phyloP scores from a whole-genome alignment of 345 rosid species.

The Passiflora organensis region DNA sequence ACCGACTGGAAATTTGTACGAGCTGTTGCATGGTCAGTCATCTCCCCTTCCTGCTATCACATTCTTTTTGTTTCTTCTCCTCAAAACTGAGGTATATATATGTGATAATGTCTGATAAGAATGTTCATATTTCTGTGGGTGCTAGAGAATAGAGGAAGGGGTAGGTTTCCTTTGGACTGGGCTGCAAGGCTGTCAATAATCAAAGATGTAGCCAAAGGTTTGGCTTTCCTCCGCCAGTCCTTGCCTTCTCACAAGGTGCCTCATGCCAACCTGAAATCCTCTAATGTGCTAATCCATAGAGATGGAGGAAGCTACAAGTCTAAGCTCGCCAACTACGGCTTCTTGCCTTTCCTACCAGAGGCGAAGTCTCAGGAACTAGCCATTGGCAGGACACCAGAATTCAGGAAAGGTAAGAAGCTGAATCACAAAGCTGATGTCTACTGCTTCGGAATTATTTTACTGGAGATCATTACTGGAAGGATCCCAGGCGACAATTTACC shows the following conservation, averaged over 20 bases:
- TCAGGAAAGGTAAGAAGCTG: conserved; percentile 38
- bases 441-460: conserved; percentile 47
- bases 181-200: conserved; percentile 35
- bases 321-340: conserved; percentile 46
- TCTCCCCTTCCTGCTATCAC: background rate
- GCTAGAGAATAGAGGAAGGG: conserved; percentile 37
- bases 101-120: background rate
- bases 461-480: conserved; percentile 49
- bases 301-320: conserved; percentile 20
- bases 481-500: conserved; percentile 25
- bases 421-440: conserved; percentile 48
- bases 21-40: conserved; percentile 50
- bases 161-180: conserved; percentile 43
- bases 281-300: conserved; percentile 31
- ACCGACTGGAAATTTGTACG: conserved; percentile 37
- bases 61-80: too few species aligned
- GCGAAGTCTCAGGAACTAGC: conserved; percentile 19
- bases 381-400: conserved; percentile 42
- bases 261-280: conserved; percentile 55
- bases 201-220: conserved; percentile 38
- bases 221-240: conserved; percentile 40
- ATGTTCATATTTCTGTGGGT: background rate
- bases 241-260: conserved; percentile 44
- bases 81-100: too few species aligned
- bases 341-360: conserved; percentile 36